Conservation (phyloP, 148 eudicot genomes). For the Pharnaceum exiguum region DNA sequence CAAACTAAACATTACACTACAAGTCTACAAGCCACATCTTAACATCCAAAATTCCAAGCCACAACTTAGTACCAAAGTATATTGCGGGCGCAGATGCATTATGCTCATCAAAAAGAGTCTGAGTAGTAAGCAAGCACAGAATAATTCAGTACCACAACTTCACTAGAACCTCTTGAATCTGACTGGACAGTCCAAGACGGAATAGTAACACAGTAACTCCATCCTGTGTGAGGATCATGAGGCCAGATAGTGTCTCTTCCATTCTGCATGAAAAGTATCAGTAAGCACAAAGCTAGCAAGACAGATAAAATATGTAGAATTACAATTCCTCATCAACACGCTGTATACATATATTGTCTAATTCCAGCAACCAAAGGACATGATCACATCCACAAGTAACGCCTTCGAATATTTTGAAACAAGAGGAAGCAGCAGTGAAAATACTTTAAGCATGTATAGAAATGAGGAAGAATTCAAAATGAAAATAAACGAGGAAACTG, state of each 20-base stretch:
- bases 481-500: too few species aligned
- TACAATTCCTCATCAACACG: too few species aligned
- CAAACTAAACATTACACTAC: too few species aligned
- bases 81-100: slow-evolving; percentile 4
- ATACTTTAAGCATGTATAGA: too few species aligned
- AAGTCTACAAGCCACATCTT: too few species aligned
- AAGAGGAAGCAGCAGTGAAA: too few species aligned
- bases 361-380: too few species aligned
- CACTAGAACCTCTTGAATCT: slow-evolving; percentile 58
- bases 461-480: too few species aligned
- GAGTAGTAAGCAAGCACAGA: slow-evolving; percentile 1
- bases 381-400: too few species aligned
- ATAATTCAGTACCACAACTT: slow-evolving; percentile 57
- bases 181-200: slow-evolving; percentile 85
- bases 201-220: slow-evolving; percentile 94
- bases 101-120: not conserved
- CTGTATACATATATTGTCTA: too few species aligned
- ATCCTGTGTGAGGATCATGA: slow-evolving; percentile 72
- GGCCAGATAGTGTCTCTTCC: slow-evolving; percentile 89
- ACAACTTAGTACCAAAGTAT: not conserved
- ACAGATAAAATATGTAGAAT: not conserved
- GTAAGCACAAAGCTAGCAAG: not conserved
- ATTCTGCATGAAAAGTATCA: slow-evolving; percentile 40
- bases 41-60: too few species aligned
- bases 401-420: too few species aligned